Percentiles rank a stretch among this genome's conserved stretches.
Evolutionary conservation across 768 basidiomycete genomes (phyloP).

Genomic region (Nidularia pulvinata): DNA sequence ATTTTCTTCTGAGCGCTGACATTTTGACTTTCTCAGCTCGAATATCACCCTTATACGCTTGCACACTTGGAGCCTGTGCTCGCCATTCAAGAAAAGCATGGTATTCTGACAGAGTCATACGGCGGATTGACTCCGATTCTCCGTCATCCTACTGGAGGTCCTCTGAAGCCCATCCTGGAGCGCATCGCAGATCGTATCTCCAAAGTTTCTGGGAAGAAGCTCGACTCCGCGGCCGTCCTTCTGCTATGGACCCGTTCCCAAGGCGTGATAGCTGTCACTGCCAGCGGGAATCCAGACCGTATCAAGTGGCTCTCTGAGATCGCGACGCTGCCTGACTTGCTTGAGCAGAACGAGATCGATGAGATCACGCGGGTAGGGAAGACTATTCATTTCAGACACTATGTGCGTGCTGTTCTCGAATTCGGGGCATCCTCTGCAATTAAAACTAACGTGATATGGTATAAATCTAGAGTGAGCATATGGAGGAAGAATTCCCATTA

Average conservation of each 20-base stretch:
- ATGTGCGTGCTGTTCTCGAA: constrained; percentile 23
- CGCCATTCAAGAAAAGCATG: constrained; percentile 29
- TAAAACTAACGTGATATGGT: neutral
- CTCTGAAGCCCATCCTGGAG: constrained; percentile 33
- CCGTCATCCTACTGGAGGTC: constrained; percentile 32
- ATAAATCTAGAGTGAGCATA: constrained; percentile 27
- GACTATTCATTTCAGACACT: constrained; percentile 29
- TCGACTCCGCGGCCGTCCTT: constrained; percentile 20
- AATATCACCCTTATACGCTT: constrained; percentile 32
- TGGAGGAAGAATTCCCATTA: constrained; percentile 29
- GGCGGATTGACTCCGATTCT: constrained; percentile 32
- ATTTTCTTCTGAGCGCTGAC: neutral
- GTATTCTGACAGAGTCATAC: constrained; percentile 34
- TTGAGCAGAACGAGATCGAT: constrained; percentile 24
- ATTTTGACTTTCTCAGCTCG: constrained; percentile 16
- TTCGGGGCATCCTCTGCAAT: neutral
- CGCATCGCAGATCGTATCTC: constrained; percentile 26
- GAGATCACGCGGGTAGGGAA: constrained; percentile 32
- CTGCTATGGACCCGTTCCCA: constrained; percentile 30
- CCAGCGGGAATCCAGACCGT: constrained; percentile 25
- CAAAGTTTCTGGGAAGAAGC: constrained; percentile 9
- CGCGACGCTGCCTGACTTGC: constrained; percentile 21
- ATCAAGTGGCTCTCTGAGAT: constrained; percentile 26
- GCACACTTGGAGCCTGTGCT: constrained; percentile 29
- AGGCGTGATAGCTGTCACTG: constrained; percentile 26